phyloP scores from a whole-genome alignment of 2,329 filamentous ascomycete genomes.

The Fusarium floridanum region DNA sequence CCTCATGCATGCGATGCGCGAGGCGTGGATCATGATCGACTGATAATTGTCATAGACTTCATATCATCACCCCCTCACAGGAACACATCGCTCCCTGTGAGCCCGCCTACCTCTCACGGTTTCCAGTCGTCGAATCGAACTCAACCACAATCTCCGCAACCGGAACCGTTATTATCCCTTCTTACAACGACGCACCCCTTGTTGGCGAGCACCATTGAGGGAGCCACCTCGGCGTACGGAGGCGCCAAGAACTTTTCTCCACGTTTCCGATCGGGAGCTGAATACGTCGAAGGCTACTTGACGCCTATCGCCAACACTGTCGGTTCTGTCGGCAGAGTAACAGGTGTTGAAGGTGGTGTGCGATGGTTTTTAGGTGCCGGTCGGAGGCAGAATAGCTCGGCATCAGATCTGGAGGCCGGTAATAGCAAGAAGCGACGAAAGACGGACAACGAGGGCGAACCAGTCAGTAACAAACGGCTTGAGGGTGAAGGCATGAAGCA shows the following conservation, averaged over 20 bases:
- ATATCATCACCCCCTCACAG: conserved; percentile 71
- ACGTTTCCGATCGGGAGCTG: conserved; percentile 87
- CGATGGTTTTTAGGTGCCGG: conserved; percentile 82
- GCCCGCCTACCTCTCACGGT: conserved; percentile 51
- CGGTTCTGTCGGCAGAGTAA: conserved; percentile 83
- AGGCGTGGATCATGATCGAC: conserved; percentile 19
- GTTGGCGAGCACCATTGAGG: conserved; percentile 85
- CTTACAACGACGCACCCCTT: conserved; percentile 90
- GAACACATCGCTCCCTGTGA: conserved; percentile 57
- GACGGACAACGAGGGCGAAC: conserved; percentile 59
- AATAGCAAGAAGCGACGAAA: conserved; percentile 70
- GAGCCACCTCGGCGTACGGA: conserved; percentile 86
- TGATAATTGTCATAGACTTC: conserved; percentile 65
- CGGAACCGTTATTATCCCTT: conserved; percentile 86
- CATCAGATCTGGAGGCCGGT: conserved; percentile 61
- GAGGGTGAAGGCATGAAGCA: conserved; percentile 47
- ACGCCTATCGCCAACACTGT: conserved; percentile 90
- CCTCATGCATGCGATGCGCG: conserved; percentile 6
- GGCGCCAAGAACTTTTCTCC: conserved; percentile 92
- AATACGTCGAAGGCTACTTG: conserved; percentile 90
- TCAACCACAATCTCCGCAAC: conserved; percentile 61
- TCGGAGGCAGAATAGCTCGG: conserved; percentile 63
- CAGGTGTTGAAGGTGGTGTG: conserved; percentile 88
- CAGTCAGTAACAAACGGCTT: conserved; percentile 47
- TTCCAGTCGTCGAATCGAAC: conserved; percentile 42